These are phyloP conservation scores for Parastagonospora nodorum DNA, from an alignment of 2,329 filamentous ascomycete genomes.

Conservation along the genomic window DNA sequence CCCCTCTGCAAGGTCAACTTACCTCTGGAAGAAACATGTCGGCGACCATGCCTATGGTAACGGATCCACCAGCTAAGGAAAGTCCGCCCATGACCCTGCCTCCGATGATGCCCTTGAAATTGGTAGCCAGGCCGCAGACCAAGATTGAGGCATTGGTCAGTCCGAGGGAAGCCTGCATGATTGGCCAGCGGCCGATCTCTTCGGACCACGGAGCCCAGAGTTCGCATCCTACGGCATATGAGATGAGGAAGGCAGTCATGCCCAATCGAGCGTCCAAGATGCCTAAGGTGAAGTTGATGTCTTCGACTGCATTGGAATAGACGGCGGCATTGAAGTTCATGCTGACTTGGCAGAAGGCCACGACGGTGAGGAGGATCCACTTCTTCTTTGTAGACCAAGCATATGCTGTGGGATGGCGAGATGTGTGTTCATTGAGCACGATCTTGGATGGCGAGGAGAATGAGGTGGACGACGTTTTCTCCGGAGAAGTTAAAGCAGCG, in stretches of 20 bases:
- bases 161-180: constrained; percentile 73
- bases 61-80: constrained; percentile 64
- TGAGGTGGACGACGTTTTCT: neutral
- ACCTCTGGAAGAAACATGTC: constrained; percentile 65
- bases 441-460: neutral
- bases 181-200: constrained; percentile 75
- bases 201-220: constrained; percentile 82
- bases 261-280: constrained; percentile 57
- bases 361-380: constrained; percentile 58
- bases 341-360: constrained; percentile 60
- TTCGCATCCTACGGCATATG: constrained; percentile 85
- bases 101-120: constrained; percentile 54
- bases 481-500: too few relatives aligned
- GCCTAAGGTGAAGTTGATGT: constrained; percentile 64
- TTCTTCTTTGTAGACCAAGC: constrained; percentile 55
- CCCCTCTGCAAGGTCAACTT: too few relatives aligned
- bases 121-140: constrained; percentile 60
- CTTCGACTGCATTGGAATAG: constrained; percentile 58
- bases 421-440: neutral
- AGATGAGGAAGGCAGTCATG: constrained; percentile 76
- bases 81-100: constrained; percentile 56
- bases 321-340: constrained; percentile 61
- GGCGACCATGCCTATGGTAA: constrained; percentile 67
- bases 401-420: constrained; percentile 45
- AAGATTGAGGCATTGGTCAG: constrained; percentile 75